phyloP scores from a whole-genome alignment of 345 rosid genomes.

The Zanthoxylum bungeanum region DNA sequence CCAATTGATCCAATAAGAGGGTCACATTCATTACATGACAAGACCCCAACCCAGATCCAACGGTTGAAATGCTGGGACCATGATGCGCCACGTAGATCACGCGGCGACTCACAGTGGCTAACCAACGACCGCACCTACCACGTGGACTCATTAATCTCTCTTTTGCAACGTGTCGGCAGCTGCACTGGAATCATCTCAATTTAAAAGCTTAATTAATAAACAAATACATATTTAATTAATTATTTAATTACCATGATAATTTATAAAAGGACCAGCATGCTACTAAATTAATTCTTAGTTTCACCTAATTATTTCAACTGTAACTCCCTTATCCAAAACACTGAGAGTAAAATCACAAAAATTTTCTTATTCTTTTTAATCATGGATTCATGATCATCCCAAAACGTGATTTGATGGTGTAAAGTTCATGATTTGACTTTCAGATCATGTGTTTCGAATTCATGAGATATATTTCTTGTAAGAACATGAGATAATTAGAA shows the following conservation, averaged over 20 bases:
- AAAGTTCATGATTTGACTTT: too few relatives aligned
- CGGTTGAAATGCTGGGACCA: not conserved
- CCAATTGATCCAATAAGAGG: too few relatives aligned
- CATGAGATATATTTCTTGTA: too few relatives aligned
- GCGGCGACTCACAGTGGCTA: slow-evolving; percentile 50
- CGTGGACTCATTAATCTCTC: not conserved
- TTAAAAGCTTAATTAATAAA: not conserved
- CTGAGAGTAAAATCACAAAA: not conserved
- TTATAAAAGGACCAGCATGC: not conserved
- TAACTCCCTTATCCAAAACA: slow-evolving; percentile 16
- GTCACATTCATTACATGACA: too few relatives aligned
- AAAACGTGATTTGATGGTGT: too few relatives aligned
- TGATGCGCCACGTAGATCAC: slow-evolving; percentile 16
- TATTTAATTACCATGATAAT: not conserved
- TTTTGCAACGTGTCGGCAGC: not conserved
- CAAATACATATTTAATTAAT: too few relatives aligned
- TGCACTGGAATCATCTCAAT: not conserved
- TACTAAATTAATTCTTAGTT: not conserved
- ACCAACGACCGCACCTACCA: slow-evolving; percentile 12
- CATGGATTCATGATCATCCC: too few relatives aligned
- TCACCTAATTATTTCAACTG: not conserved
- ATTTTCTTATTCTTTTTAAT: not conserved
- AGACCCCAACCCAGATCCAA: not conserved
- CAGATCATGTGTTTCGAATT: too few relatives aligned
- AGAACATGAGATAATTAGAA: too few relatives aligned